Evolutionary conservation across 2,329 filamentous ascomycete species (phyloP).

Genomic region (Ceratocystis colombiana): DNA sequence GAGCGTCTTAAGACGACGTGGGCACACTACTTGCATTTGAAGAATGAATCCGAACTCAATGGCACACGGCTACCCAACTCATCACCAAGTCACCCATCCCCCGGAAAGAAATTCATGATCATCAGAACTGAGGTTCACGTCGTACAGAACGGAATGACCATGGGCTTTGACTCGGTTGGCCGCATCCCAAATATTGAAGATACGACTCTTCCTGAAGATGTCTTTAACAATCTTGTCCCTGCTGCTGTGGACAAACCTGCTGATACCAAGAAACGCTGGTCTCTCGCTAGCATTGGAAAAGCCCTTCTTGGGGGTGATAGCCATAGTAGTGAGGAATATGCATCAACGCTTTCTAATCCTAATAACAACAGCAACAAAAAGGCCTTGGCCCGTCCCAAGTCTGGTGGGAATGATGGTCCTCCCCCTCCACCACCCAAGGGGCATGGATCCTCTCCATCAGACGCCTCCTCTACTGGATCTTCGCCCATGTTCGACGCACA

Average conservation of each 20-base stretch:
- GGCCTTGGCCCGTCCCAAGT: not conserved
- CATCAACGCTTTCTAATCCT: conserved; percentile 30
- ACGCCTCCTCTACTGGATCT: conserved; percentile 46
- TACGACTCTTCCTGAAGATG: conserved; percentile 27
- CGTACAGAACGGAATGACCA: conserved; percentile 40
- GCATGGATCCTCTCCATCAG: conserved; percentile 36
- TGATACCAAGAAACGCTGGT: conserved; percentile 51
- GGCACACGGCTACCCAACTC: conserved; percentile 45
- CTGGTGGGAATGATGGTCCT: conserved; percentile 22
- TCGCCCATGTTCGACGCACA: conserved; percentile 46
- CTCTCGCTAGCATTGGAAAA: conserved; percentile 53
- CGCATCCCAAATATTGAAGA: conserved; percentile 29
- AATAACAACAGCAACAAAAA: conserved; percentile 23
- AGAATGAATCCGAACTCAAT: conserved; percentile 50
- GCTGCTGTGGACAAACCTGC: conserved; percentile 28
- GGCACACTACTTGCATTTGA: conserved; percentile 69
- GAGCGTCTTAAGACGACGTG: conserved; percentile 61
- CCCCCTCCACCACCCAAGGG: conserved; percentile 33
- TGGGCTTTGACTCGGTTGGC: conserved; percentile 42
- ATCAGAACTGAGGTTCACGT: conserved; percentile 61
- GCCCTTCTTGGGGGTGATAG: conserved; percentile 37
- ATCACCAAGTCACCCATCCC: conserved; percentile 75
- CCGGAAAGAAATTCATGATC: conserved; percentile 77
- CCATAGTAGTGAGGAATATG: conserved; percentile 18
- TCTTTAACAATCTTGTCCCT: conserved; percentile 28